Conservation (phyloP, 2,329 filamentous ascomycete species). For the Aspergillus sp. region DNA sequence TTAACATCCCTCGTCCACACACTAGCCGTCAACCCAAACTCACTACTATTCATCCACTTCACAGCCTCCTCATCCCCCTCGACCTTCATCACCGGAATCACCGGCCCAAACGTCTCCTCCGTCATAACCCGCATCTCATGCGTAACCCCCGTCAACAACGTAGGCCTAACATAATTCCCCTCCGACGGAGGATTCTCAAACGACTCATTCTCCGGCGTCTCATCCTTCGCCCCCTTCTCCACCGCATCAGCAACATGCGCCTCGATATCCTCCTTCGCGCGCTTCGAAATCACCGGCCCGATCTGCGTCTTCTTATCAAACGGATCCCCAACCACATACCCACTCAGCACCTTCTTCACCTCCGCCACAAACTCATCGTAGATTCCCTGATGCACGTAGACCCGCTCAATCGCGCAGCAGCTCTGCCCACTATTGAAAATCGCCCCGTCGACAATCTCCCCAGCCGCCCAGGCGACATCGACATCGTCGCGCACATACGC, state of each 20-base stretch:
- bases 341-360: slow-evolving; percentile 70
- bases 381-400: slow-evolving; percentile 81
- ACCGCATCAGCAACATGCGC: slow-evolving; percentile 79
- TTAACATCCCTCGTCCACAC: slow-evolving; percentile 88
- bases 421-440: slow-evolving; percentile 95
- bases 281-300: slow-evolving; percentile 80
- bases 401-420: slow-evolving; percentile 84
- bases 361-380: slow-evolving; percentile 78
- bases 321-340: slow-evolving; percentile 65
- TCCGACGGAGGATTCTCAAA: slow-evolving; percentile 69
- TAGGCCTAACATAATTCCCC: slow-evolving; percentile 84
- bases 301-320: slow-evolving; percentile 72
- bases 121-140: slow-evolving; percentile 85
- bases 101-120: slow-evolving; percentile 89
- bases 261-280: slow-evolving; percentile 72
- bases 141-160: slow-evolving; percentile 72
- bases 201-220: slow-evolving; percentile 73
- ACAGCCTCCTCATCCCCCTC: slow-evolving; percentile 77
- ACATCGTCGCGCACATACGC: slow-evolving; percentile 85
- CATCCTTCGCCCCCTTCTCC: slow-evolving; percentile 75
- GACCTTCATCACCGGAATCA: slow-evolving; percentile 88
- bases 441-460: slow-evolving; percentile 86
- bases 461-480: slow-evolving; percentile 82
- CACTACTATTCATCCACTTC: slow-evolving; percentile 83
- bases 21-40: slow-evolving; percentile 86